Evolutionary conservation across 345 rosid genomes (phyloP).

Genomic region (Melaleuca quinquenervia): DNA sequence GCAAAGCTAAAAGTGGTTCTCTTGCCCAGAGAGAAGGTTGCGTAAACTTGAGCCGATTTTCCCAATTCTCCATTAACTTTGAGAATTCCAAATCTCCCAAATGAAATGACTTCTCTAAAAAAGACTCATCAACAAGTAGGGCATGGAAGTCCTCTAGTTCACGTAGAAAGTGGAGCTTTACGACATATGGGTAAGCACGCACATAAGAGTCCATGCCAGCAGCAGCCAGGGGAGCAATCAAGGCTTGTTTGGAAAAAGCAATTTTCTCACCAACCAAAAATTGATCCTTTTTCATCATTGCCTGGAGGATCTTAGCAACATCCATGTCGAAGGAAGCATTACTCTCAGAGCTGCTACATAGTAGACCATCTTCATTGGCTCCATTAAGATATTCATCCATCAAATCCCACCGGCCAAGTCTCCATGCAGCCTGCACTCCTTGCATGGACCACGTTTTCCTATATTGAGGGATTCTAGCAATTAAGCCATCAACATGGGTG

Average conservation of each 20-base stretch:
- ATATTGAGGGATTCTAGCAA: constrained; percentile 78
- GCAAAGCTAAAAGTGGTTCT: constrained; percentile 88
- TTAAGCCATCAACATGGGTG: constrained; percentile 87
- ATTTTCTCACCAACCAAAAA: constrained; percentile 71
- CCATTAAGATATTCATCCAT: constrained; percentile 92
- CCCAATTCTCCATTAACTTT: constrained; percentile 69
- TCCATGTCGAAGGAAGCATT: constrained; percentile 95
- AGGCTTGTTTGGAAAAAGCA: constrained; percentile 76
- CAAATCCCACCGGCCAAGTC: constrained; percentile 95
- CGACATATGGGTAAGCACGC: constrained; percentile 87
- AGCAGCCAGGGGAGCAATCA: constrained; percentile 98
- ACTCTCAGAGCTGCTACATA: constrained; percentile 89
- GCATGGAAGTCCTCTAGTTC: constrained; percentile 82
- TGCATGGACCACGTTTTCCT: constrained; percentile 99
- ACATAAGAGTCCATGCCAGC: constrained; percentile 97
- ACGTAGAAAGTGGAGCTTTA: constrained; percentile 78
- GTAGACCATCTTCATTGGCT: constrained; percentile 71
- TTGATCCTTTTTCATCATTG: constrained; percentile 88
- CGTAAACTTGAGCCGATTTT: constrained; percentile 76
- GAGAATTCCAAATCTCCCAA: constrained; percentile 44
- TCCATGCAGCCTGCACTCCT: constrained; percentile 99
- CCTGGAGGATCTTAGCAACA: constrained; percentile 86
- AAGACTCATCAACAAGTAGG: constrained; percentile 62
- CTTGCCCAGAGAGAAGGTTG: constrained; percentile 94
- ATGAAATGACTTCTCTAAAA: constrained; percentile 69